A percentile compares a stretch with the other conserved stretches of the same genome.
Evolutionary conservation across 306 rosid species (phyloP).

Genomic region (Prunus mira): DNA sequence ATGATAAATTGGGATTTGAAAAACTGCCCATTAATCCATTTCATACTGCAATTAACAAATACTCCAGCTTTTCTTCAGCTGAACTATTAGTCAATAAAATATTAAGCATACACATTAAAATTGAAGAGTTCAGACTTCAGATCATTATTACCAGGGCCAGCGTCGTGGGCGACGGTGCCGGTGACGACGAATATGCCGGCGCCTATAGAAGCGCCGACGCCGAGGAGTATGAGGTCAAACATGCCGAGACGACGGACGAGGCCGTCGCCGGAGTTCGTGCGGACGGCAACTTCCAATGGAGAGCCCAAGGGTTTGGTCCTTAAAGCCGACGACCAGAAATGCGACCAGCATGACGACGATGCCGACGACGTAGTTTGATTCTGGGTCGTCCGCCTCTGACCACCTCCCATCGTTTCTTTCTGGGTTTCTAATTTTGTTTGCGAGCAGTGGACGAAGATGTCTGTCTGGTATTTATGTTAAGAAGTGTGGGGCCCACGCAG

Average conservation of each 20-base stretch:
- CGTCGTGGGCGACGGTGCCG: slow-evolving; percentile 92
- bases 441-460: neutral
- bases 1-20: neutral
- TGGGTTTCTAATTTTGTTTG: neutral
- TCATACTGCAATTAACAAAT: neutral
- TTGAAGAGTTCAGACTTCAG: neutral
- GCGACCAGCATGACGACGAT: slow-evolving; percentile 38
- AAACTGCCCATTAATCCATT: neutral
- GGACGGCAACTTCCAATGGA: slow-evolving; percentile 47
- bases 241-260: slow-evolving; percentile 84
- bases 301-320: slow-evolving; percentile 54
- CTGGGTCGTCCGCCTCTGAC: slow-evolving; percentile 11
- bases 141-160: slow-evolving; percentile 61
- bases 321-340: slow-evolving; percentile 74
- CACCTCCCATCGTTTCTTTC: slow-evolving; percentile 10
- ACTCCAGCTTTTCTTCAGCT: neutral
- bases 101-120: neutral
- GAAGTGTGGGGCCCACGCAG: neutral
- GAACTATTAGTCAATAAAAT: neutral
- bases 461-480: neutral
- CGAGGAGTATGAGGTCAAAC: slow-evolving; percentile 80
- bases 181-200: slow-evolving; percentile 92
- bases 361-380: slow-evolving; percentile 25
- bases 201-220: slow-evolving; percentile 93
- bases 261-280: slow-evolving; percentile 49